Base-by-base conservation (phyloP, 108 stramenopile species). In the Seminavis robusta region DNA sequence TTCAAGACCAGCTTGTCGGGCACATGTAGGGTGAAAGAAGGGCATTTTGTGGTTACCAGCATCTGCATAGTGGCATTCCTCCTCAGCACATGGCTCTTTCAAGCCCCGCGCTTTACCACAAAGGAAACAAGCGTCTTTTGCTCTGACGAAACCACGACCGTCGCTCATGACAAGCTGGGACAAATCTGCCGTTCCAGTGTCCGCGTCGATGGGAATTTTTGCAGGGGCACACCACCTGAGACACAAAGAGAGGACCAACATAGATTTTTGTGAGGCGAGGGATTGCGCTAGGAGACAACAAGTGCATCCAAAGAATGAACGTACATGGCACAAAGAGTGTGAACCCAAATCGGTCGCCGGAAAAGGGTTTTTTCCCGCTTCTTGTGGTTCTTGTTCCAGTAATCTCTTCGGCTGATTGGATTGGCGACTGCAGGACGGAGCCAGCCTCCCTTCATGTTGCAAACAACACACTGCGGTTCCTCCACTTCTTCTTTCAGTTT, bases 1-100 rank as follows among this genome's bases (percentile, higher is more conserved):
- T 56, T 88, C 83, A 38, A 84, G 71, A 31, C 92, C 92, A 3
- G 86, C 86, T 63, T 88, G 86, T 9, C 87, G 61, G 44, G 88
- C 88, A 56, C 92, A 94, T 25, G 83, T 86, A 4, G 78, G 53
- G 57, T 94, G 92, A 43, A 84, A 77, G 21, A 38, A 41, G 15
- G 21, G 17, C 4, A 10, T 32, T 4, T 17, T 59, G 69, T 28
- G 71, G 54, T 26, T 36, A 47, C 32, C 52, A 55, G 28, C 23
- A 40, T 6, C 73, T 67, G 19, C 66, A 73, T 1, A 54, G 53
- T 31, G 29, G 53, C 87, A 88, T 5, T 64, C 52, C 15, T 47
- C 38, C 7, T 71, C 52, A 16, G 28, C n/a, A 37, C 92, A 94
- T 34, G 53, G 33, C 17, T 80, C 56, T 70, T 90, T 94, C 16